Percentiles rank a stretch among this genome's conserved stretches.
Evolutionary conservation across 441 rosid genomes (phyloP).

Genomic region (Brassica balearica): DNA sequence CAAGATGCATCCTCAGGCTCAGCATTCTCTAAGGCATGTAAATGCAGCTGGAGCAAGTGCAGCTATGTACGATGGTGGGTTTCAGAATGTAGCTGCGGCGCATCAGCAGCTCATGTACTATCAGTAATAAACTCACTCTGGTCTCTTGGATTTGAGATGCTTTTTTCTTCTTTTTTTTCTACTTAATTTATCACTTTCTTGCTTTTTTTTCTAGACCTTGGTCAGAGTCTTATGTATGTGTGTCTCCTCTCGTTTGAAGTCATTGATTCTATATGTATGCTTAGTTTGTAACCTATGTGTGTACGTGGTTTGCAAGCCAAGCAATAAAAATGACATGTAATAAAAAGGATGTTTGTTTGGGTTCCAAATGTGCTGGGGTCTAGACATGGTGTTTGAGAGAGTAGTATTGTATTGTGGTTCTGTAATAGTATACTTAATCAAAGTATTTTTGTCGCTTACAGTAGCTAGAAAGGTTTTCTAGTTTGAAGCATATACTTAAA

Average conservation of each 20-base stretch:
- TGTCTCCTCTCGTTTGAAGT: constrained; percentile 23
- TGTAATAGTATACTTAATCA: not conserved
- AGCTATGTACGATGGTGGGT: constrained; percentile 72
- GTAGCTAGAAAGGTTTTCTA: no score
- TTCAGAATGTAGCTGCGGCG: constrained; percentile 59
- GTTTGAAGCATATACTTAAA: no score
- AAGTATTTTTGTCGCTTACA: not conserved
- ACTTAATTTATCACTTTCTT: constrained; percentile 20
- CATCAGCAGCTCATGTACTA: constrained; percentile 89
- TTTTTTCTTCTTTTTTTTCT: not conserved
- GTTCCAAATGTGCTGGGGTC: not conserved
- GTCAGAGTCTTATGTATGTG: constrained; percentile 29
- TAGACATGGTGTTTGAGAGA: not conserved
- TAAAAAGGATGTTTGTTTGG: constrained; percentile 24
- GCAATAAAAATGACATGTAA: constrained; percentile 24
- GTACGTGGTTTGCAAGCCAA: constrained; percentile 21
- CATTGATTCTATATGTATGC: constrained; percentile 29
- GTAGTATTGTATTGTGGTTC: not conserved
- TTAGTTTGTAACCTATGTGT: constrained; percentile 30
- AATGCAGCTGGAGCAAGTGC: constrained; percentile 64
- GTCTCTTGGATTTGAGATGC: not conserved
- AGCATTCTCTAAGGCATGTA: constrained; percentile 71
- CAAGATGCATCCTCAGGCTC: constrained; percentile 79
- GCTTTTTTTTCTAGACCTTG: constrained; percentile 21
- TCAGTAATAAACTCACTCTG: constrained; percentile 45